Base-by-base conservation (phyloP, 345 rosid genomes). In the Eutrema yunnanense region DNA sequence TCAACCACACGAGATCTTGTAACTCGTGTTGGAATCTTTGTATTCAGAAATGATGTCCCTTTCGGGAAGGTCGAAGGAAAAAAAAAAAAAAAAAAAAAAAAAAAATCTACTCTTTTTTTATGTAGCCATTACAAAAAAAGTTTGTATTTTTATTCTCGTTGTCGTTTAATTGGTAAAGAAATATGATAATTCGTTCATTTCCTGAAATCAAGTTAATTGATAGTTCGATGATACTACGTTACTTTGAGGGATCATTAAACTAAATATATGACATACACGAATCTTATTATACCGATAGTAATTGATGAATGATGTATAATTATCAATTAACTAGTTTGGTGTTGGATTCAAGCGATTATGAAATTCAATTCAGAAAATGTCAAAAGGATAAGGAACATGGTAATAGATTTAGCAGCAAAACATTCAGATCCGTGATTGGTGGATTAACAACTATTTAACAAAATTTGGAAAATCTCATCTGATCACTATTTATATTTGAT, bases 401-500 rank as follows among this genome's bases (percentile, higher is more conserved):
- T 13, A 32, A 50, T 33, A 66, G 37, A 74, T 59, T 57, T 59
- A 58, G 78, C 49, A 74, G 32, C 62, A 75, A 74, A 53, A 75
- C 49, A 61, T 69, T 36, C 43, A 69, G 74, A 69, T 76, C 79
- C 74, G 74, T 75, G 71, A 75, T 75, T 62, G 70, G 59, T 38
- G 79, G 71, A 46, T 62, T 30, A 76, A 38, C 65, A 69, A 54
- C 60, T 69, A 67, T 40, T 6, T 27, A 43, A 61, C 34, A 51
- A 52, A 22, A 4, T 59, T 9, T 6, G 2, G 3, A 60, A 73
- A 30, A 38, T 64, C 33, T 3, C 56, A 48, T 55, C 8, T 53
- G 36, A 19, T 5, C 13, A 11, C 6, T 13, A 3, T 34, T 9
- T 51, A 42, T 43, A 37, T 29, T 49, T 19, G 26, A 73, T 66